These are phyloP conservation scores for Syzygium aromaticum DNA, from an alignment of 345 rosid species.

Conservation along the genomic window DNA sequence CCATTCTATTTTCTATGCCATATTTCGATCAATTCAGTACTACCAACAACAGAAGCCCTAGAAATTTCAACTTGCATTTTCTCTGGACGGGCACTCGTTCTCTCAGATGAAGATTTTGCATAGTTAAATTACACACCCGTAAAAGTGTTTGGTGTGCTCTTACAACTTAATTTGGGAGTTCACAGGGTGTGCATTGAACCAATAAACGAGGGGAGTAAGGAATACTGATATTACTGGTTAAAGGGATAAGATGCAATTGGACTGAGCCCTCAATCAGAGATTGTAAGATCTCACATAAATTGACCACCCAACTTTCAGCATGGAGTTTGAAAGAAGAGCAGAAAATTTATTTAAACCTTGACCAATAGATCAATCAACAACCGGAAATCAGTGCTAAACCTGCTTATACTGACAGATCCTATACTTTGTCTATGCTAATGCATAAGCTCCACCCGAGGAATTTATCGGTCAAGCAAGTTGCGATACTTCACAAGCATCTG, in stretches of 20 bases:
- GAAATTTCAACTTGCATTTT: no score
- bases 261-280: not conserved
- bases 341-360: not conserved
- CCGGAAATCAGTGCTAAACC: not conserved
- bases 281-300: not conserved
- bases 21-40: no score
- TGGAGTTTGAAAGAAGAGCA: not conserved
- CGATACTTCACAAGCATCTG: not conserved
- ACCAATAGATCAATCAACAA: not conserved
- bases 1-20: no score
- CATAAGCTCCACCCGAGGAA: not conserved
- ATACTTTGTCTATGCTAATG: no score
- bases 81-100: no score
- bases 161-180: not conserved
- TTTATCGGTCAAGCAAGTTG: not conserved
- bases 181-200: not conserved
- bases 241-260: not conserved
- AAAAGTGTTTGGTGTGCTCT: not conserved
- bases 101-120: no score
- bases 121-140: not conserved
- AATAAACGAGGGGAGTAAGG: not conserved
- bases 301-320: not conserved
- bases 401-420: not conserved
- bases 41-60: no score
- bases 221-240: not conserved